These are phyloP conservation scores for Puccinia coronata DNA, from an alignment of 1,284 basidiomycete genomes.

Conservation along the genomic window DNA sequence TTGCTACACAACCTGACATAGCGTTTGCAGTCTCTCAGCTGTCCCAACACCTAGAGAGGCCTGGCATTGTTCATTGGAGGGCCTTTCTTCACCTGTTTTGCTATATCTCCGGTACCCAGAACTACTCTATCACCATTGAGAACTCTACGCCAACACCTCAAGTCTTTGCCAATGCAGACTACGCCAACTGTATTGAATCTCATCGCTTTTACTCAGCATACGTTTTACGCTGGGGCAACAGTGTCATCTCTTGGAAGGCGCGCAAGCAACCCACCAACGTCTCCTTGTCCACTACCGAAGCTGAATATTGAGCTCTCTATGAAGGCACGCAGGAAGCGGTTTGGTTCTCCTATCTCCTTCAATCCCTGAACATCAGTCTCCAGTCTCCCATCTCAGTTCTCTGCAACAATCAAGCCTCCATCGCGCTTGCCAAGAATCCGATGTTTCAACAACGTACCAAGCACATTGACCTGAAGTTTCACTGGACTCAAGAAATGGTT, in stretches of 20 bases:
- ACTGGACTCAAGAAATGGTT: neutral
- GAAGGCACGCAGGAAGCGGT: neutral
- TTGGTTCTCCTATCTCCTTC: neutral
- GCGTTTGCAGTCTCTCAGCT: neutral
- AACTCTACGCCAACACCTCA: too few relatives aligned
- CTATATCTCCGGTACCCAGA: neutral
- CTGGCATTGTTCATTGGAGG: neutral
- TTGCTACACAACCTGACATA: neutral
- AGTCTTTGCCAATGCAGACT: constrained; percentile 4
- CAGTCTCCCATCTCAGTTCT: neutral
- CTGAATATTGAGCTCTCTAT: neutral
- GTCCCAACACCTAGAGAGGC: neutral
- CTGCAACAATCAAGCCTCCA: neutral
- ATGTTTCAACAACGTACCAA: neutral
- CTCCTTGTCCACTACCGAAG: constrained; percentile 6
- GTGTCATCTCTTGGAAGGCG: constrained; percentile 10
- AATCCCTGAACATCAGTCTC: neutral
- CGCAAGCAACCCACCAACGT: constrained; percentile 5
- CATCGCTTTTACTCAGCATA: neutral
- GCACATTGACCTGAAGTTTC: neutral
- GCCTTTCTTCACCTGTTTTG: neutral
- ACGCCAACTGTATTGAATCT: neutral
- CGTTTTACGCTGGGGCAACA: neutral
- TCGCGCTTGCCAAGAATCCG: constrained; percentile 1
- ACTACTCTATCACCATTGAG: neutral